Conservation (phyloP, 2,329 filamentous ascomycete genomes). For the Neurospora sp. region DNA sequence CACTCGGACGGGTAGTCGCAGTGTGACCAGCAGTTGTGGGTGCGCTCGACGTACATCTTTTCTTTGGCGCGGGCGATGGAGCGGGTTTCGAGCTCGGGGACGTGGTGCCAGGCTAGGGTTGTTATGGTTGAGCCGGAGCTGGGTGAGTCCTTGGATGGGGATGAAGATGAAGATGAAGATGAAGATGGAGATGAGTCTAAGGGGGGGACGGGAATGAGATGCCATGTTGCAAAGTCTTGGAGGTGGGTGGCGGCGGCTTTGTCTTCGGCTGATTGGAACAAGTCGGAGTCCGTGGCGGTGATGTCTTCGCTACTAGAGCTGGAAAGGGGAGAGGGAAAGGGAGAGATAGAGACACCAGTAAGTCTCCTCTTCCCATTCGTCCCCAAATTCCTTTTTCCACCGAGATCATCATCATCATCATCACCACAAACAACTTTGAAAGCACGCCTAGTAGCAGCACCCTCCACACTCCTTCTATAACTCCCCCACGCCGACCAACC, state of each 20-base stretch:
- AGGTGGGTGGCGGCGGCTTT: background rate
- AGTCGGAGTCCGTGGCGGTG: background rate
- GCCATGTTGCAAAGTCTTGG: conserved; percentile 7
- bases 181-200: background rate
- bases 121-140: background rate
- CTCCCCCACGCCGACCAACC: conserved; percentile 22
- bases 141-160: background rate
- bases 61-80: conserved; percentile 8
- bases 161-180: background rate
- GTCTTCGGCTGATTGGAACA: background rate
- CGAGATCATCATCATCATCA: background rate
- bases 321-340: background rate
- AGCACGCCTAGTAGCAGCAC: background rate
- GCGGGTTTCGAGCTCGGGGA: background rate
- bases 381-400: background rate
- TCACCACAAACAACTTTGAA: background rate
- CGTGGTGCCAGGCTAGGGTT: background rate
- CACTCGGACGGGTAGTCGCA: conserved; percentile 23
- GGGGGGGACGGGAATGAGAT: background rate
- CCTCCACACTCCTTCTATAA: conserved; percentile 19
- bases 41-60: conserved; percentile 11
- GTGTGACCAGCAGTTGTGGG: conserved; percentile 19
- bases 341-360: background rate
- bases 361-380: background rate
- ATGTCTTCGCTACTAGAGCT: background rate